Evolutionary conservation across 768 basidiomycete genomes (phyloP).

Genomic region (Podaxis pistillaris): DNA sequence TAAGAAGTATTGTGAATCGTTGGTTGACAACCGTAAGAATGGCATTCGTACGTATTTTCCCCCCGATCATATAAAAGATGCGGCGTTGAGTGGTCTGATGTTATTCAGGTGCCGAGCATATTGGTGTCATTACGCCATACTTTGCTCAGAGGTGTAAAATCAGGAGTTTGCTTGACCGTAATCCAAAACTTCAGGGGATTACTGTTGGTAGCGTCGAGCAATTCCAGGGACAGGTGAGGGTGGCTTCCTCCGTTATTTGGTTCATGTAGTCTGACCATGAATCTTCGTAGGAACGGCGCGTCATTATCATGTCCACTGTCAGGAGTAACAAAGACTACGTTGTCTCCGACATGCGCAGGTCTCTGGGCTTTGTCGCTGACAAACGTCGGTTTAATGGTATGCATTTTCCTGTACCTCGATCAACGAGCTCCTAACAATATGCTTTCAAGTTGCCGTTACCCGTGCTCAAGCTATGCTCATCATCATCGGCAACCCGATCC

Average conservation of each 20-base stretch:
- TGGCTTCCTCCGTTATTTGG: constrained; percentile 12
- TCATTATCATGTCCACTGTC: constrained; percentile 60
- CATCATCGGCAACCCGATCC: constrained; percentile 57
- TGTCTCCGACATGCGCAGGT: constrained; percentile 49
- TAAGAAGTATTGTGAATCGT: constrained; percentile 41
- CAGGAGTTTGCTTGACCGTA: constrained; percentile 31
- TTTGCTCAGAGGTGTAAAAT: constrained; percentile 61
- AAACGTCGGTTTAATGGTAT: constrained; percentile 57
- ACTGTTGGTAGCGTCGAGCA: constrained; percentile 70
- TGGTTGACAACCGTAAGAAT: constrained; percentile 34
- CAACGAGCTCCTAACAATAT: neutral
- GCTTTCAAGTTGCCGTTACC: constrained; percentile 56
- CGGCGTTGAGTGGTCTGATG: neutral
- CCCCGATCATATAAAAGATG: neutral
- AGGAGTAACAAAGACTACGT: constrained; percentile 51
- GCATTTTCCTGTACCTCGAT: neutral
- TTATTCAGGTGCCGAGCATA: constrained; percentile 35
- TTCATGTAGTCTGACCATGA: constrained; percentile 5
- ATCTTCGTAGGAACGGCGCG: constrained; percentile 44
- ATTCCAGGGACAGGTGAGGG: constrained; percentile 61
- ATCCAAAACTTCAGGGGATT: constrained; percentile 34
- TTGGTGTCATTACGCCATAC: constrained; percentile 73
- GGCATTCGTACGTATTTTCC: constrained; percentile 36
- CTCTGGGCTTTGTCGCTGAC: constrained; percentile 58
- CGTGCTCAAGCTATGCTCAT: constrained; percentile 64